Conservation (phyloP, 2,329 filamentous ascomycete genomes). For the Arthrocladium fulminans region DNA sequence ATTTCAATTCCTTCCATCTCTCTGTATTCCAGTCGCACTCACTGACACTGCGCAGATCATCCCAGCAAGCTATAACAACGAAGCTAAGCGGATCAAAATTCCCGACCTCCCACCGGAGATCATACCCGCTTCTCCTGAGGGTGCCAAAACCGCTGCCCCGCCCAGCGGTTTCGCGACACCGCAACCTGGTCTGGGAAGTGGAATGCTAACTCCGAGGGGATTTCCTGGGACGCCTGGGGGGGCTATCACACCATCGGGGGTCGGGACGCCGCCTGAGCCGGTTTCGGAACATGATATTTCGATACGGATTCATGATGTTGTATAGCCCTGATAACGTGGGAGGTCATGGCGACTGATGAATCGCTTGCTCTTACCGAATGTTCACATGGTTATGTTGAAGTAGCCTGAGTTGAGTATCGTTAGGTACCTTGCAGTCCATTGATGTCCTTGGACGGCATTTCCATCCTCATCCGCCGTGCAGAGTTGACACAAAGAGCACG, state of each 20-base stretch:
- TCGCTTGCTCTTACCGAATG: too few species aligned
- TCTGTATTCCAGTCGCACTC: neutral
- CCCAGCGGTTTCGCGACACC: conserved; percentile 44
- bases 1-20: conserved; percentile 16
- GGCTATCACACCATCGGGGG: conserved; percentile 24
- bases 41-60: conserved; percentile 55
- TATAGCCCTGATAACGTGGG: conserved; percentile 6
- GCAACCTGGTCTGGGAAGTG: conserved; percentile 28
- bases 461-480: conserved; percentile 69
- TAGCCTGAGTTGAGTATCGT: neutral
- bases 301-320: conserved; percentile 22
- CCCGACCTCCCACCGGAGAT: conserved; percentile 56
- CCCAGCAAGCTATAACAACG: conserved; percentile 93
- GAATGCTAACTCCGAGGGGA: conserved; percentile 32
- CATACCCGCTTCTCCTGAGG: conserved; percentile 69
- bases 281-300: conserved; percentile 18
- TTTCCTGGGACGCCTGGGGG: conserved; percentile 32
- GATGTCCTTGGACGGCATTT: neutral
- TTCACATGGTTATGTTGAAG: too few species aligned
- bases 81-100: conserved; percentile 83
- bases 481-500: conserved; percentile 89
- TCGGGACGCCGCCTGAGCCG: conserved; percentile 21
- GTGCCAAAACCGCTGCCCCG: conserved; percentile 68
- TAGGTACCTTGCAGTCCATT: neutral
- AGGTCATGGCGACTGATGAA: neutral